Percentiles rank a stretch among this genome's conserved stretches.
Evolutionary conservation across 2,329 filamentous ascomycete species (phyloP).

Genomic region (Clonostachys chloroleuca): DNA sequence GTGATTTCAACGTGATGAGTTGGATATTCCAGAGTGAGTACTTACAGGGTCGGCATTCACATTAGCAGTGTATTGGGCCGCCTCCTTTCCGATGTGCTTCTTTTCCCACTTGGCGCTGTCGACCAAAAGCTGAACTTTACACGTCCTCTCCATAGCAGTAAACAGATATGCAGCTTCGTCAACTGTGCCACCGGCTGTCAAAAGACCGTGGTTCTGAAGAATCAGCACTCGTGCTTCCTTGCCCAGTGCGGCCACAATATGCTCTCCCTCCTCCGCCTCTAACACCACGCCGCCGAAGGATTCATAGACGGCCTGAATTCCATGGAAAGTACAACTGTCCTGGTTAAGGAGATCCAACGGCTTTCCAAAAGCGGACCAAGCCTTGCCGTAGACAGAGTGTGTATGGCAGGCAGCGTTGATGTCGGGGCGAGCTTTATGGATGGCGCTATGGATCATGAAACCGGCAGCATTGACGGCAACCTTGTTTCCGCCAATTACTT

Average conservation of each 20-base stretch:
- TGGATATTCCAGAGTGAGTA: not conserved
- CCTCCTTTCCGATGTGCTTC: constrained; percentile 24
- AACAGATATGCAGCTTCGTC: constrained; percentile 65
- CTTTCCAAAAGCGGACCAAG: constrained; percentile 54
- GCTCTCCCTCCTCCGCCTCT: constrained; percentile 52
- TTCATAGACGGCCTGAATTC: constrained; percentile 53
- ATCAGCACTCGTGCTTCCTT: constrained; percentile 45
- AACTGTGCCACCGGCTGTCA: constrained; percentile 60
- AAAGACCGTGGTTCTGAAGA: constrained; percentile 59
- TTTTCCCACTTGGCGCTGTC: constrained; percentile 18
- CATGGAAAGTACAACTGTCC: constrained; percentile 53
- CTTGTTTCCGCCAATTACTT: constrained; percentile 55
- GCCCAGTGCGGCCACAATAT: constrained; percentile 54
- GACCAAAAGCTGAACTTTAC: constrained; percentile 23
- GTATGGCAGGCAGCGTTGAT: constrained; percentile 58
- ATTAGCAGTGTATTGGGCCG: constrained; percentile 30
- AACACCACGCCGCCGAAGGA: constrained; percentile 61
- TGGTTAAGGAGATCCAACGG: constrained; percentile 59
- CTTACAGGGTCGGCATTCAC: constrained; percentile 20
- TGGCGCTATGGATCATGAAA: constrained; percentile 57
- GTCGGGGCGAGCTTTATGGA: constrained; percentile 56
- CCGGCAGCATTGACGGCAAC: constrained; percentile 54
- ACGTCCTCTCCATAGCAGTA: constrained; percentile 27
- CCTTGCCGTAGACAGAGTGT: constrained; percentile 54
- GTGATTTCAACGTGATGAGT: constrained; percentile 7